Evolutionary conservation across 2,329 filamentous ascomycete genomes (phyloP).

Genomic region (Hypomyces rosellus): DNA sequence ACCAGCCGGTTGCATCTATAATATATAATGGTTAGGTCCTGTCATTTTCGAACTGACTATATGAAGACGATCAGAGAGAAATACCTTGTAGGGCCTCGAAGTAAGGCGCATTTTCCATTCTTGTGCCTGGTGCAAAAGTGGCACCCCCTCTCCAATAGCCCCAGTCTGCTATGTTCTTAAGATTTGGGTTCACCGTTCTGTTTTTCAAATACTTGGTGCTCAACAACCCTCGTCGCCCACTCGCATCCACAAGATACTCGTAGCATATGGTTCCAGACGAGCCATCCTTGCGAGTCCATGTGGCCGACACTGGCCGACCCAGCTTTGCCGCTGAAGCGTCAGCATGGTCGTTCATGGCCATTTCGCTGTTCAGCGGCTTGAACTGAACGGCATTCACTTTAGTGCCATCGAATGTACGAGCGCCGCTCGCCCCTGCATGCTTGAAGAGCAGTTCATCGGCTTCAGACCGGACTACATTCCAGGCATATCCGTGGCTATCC

Average conservation of each 20-base stretch:
- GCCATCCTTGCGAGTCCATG: conserved; percentile 28
- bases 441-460: conserved; percentile 38
- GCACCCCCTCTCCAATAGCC: conserved; percentile 37
- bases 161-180: conserved; percentile 47
- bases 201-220: conserved; percentile 45
- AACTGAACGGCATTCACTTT: conserved; percentile 32
- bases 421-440: conserved; percentile 30
- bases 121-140: conserved; percentile 28
- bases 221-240: conserved; percentile 38
- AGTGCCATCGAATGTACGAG: conserved; percentile 31
- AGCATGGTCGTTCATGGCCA: background rate
- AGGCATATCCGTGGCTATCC: conserved; percentile 33
- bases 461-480: conserved; percentile 43
- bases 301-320: conserved; percentile 30
- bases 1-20: conserved; percentile 42
- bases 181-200: conserved; percentile 36
- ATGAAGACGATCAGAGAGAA: background rate
- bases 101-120: conserved; percentile 30
- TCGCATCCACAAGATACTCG: conserved; percentile 44
- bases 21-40: background rate
- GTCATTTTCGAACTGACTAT: background rate
- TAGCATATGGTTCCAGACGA: conserved; percentile 35
- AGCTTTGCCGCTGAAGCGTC: conserved; percentile 9
- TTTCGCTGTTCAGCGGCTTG: background rate
- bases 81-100: conserved; percentile 37